Conservation (phyloP, 176 grass and related monocot species). For the Triticum aestivum region DNA sequence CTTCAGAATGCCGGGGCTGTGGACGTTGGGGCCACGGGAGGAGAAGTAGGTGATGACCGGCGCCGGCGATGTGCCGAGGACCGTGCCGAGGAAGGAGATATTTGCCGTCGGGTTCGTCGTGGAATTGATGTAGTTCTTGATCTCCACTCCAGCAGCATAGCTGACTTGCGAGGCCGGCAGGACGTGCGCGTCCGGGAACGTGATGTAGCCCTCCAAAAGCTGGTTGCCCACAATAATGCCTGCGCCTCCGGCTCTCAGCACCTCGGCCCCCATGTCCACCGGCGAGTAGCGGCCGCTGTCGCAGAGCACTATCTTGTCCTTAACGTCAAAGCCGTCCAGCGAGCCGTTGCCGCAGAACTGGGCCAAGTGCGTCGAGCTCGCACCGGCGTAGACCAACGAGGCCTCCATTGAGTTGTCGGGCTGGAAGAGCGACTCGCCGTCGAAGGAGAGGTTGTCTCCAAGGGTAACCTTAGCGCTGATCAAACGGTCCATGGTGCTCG, state of each 20-base stretch:
- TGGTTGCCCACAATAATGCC: constrained; percentile 34
- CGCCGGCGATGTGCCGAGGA: constrained; percentile 16
- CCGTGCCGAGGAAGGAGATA: constrained; percentile 32
- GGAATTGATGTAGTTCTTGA: constrained; percentile 18
- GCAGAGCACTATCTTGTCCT: constrained; percentile 45
- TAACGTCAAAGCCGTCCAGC: constrained; percentile 17
- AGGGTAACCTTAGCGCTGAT: background rate
- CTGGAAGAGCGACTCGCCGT: background rate
- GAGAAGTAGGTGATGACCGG: constrained; percentile 42
- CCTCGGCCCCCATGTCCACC: background rate
- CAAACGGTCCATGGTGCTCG: constrained; percentile 41
- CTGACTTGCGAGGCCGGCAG: constrained; percentile 41
- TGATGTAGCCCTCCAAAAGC: constrained; percentile 9
- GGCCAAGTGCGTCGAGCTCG: background rate
- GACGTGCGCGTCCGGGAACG: constrained; percentile 7
- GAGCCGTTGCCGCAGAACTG: background rate
- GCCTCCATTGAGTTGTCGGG: background rate
- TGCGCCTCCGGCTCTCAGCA: constrained; percentile 15
- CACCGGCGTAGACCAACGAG: background rate
- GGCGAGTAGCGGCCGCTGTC: background rate
- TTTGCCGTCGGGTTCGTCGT: background rate
- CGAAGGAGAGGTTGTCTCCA: background rate
- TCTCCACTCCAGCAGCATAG: constrained; percentile 4
- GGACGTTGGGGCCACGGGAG: constrained; percentile 34
- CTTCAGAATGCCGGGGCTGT: constrained; percentile 27